Percentiles rank a stretch among this genome's conserved stretches.
These are phyloP conservation scores for Aspergillus pseudoglaucus DNA, from an alignment of 2,329 filamentous ascomycete genomes.

Conservation along the genomic window DNA sequence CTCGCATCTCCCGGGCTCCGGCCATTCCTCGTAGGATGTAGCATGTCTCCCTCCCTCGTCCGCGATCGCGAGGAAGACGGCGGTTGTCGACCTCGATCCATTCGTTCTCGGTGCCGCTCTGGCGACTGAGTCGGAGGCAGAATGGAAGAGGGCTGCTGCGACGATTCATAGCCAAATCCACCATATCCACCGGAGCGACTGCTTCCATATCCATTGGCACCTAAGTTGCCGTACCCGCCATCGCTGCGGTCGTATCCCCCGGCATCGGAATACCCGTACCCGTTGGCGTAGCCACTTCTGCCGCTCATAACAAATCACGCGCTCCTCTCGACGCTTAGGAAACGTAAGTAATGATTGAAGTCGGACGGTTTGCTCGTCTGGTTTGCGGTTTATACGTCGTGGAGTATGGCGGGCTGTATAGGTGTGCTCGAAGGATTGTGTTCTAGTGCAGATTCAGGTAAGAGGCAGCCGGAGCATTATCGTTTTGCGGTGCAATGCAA, in stretches of 20 bases:
- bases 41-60: constrained; percentile 25
- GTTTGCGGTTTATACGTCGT: not conserved
- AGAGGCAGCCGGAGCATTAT: not conserved
- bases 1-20: constrained; percentile 15
- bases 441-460: not conserved
- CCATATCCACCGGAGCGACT: constrained; percentile 39
- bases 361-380: not conserved
- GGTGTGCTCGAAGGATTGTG: not conserved
- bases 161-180: constrained; percentile 33
- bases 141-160: constrained; percentile 21
- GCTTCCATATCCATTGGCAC: constrained; percentile 27
- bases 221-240: constrained; percentile 26
- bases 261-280: constrained; percentile 31
- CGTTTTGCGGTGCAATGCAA: not conserved
- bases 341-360: not conserved
- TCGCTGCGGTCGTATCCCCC: constrained; percentile 30
- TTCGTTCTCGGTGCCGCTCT: constrained; percentile 26
- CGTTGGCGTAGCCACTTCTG: constrained; percentile 30
- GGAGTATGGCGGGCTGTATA: not conserved
- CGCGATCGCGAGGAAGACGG: constrained; percentile 29
- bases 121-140: constrained; percentile 21
- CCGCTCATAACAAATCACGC: constrained; percentile 27
- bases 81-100: constrained; percentile 24
- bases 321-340: not conserved
- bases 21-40: constrained; percentile 22